These are phyloP conservation scores for Mortierella sp. DNA, from an alignment of 371 early-diverging fungal species.

Conservation along the genomic window DNA sequence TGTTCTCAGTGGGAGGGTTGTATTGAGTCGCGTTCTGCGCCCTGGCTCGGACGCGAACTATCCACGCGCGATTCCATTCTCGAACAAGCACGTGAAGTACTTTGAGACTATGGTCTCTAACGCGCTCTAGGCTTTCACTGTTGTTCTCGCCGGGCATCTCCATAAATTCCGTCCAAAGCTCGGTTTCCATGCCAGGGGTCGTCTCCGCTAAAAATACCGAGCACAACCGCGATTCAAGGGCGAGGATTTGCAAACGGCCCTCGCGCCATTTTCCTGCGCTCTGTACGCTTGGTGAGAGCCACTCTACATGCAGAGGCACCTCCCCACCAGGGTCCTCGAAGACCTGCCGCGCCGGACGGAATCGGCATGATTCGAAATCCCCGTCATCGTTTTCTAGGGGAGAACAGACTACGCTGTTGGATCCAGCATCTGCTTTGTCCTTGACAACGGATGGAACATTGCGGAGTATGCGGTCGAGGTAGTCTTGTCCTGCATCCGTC, in stretches of 20 bases:
- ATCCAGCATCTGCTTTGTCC: neutral
- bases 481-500: slow-evolving; percentile 16
- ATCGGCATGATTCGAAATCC: slow-evolving; percentile 16
- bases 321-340: slow-evolving; percentile 42
- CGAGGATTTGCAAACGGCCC: slow-evolving; percentile 23
- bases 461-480: slow-evolving; percentile 22
- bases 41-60: slow-evolving; percentile 24
- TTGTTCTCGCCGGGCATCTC: too few species aligned
- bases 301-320: slow-evolving; percentile 25
- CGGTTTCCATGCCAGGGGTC: slow-evolving; percentile 22
- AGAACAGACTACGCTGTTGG: too few species aligned
- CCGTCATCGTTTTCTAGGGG: neutral
- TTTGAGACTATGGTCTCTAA: slow-evolving; percentile 37
- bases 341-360: slow-evolving; percentile 30
- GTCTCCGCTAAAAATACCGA: slow-evolving; percentile 25
- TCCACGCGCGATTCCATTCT: slow-evolving; percentile 47
- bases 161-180: slow-evolving; percentile 17
- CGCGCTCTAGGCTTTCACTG: too few species aligned
- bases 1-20: neutral
- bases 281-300: neutral
- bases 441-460: slow-evolving; percentile 9
- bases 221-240: slow-evolving; percentile 41
- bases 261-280: slow-evolving; percentile 25
- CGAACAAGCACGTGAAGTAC: slow-evolving; percentile 14
- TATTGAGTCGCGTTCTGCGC: neutral